Percentiles rank a stretch among this genome's conserved stretches.
Evolutionary conservation across 129 eudicot species (phyloP).

Genomic region (Escallonia herrerae): DNA sequence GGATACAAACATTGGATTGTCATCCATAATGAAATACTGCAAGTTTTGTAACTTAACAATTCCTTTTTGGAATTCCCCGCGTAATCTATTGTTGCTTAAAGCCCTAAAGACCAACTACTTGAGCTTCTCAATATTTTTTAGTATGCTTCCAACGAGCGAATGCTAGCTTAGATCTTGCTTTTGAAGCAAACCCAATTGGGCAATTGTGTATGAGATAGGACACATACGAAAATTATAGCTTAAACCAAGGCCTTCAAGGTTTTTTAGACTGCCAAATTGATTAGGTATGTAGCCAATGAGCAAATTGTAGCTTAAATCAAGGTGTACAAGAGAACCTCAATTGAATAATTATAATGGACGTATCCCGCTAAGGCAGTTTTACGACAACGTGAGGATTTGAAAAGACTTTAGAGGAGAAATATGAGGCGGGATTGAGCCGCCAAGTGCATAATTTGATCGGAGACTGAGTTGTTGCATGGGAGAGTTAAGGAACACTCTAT

Average conservation of each 20-base stretch:
- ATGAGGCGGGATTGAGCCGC: no score
- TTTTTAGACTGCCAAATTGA: constrained; percentile 30
- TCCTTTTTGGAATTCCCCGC: no score
- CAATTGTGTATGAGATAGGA: constrained; percentile 25
- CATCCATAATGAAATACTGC: no score
- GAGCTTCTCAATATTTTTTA: constrained; percentile 20
- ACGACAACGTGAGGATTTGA: no score
- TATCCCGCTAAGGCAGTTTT: no score
- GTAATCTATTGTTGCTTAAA: constrained; percentile 31
- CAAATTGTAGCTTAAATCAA: constrained; percentile 43
- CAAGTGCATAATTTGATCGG: no score
- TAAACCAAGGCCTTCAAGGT: constrained; percentile 35
- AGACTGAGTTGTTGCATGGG: no score
- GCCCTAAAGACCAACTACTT: constrained; percentile 30
- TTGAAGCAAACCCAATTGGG: constrained; percentile 29
- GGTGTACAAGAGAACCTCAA: constrained; percentile 23
- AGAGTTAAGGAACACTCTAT: no score
- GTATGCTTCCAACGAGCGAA: constrained; percentile 27
- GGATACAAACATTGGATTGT: no score
- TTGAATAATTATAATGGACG: constrained; percentile 23
- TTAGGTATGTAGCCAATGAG: constrained; percentile 29
- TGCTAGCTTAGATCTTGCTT: constrained; percentile 50
- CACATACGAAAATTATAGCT: constrained; percentile 36
- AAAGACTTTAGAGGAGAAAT: no score
- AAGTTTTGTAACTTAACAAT: no score